Conservation (phyloP, 768 basidiomycete genomes). For the Tylopilus sp. region DNA sequence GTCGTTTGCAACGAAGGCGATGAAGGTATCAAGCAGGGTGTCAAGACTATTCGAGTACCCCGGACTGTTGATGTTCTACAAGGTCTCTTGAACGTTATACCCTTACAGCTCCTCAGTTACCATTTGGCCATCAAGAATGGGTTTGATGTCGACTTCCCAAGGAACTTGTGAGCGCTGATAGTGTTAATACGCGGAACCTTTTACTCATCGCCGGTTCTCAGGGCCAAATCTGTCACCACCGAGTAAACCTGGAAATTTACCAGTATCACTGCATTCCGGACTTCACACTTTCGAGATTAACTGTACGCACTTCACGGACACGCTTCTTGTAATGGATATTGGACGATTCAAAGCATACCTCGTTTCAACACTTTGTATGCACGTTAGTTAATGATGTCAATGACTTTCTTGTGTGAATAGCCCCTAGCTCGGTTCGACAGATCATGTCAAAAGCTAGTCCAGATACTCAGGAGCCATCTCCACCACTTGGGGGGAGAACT, state of each 20-base stretch:
- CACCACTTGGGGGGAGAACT: background rate
- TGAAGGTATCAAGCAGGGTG: conserved; percentile 64
- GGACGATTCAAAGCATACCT: conserved; percentile 17
- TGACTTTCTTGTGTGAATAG: background rate
- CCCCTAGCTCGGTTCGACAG: background rate
- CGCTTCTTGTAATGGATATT: conserved; percentile 23
- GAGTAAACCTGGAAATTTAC: conserved; percentile 43
- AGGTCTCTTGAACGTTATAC: conserved; percentile 94
- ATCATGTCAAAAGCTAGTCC: background rate
- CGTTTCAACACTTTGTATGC: background rate
- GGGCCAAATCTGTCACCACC: conserved; percentile 74
- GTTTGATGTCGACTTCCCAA: conserved; percentile 97
- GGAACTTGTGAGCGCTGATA: conserved; percentile 71
- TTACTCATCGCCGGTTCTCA: conserved; percentile 26
- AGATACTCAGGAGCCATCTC: background rate
- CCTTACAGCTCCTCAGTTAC: conserved; percentile 92
- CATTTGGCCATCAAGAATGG: conserved; percentile 95
- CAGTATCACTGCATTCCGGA: conserved; percentile 8
- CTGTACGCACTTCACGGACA: conserved; percentile 22
- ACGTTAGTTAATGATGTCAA: background rate
- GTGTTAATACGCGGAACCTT: conserved; percentile 3
- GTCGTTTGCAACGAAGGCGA: conserved; percentile 96
- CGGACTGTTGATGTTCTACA: conserved; percentile 93
- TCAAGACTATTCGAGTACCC: conserved; percentile 91
- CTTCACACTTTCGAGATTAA: conserved; percentile 5